A percentile compares a stretch with the other conserved stretches of the same genome.
These are phyloP conservation scores for Cenococcum geophilum DNA, from an alignment of 495 filamentous ascomycete genomes.

Conservation along the genomic window DNA sequence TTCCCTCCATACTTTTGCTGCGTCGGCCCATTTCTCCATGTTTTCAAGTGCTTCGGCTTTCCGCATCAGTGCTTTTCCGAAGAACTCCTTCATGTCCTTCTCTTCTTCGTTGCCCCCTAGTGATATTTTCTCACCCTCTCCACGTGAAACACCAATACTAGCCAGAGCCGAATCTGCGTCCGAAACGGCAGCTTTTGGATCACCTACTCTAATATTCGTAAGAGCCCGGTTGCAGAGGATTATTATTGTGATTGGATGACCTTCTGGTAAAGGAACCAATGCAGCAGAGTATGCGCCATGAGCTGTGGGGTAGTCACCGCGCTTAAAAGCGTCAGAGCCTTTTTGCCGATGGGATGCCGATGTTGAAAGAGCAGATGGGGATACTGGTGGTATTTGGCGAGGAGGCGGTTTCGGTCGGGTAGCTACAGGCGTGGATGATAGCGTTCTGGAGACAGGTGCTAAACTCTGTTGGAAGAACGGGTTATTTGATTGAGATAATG, in stretches of 20 bases:
- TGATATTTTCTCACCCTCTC: constrained; percentile 71
- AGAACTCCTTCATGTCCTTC: constrained; percentile 89
- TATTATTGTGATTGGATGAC: constrained; percentile 80
- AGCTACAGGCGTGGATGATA: constrained; percentile 18
- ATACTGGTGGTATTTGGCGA: constrained; percentile 62
- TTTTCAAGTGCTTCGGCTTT: constrained; percentile 96
- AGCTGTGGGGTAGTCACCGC: constrained; percentile 82
- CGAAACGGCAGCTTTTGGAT: constrained; percentile 72
- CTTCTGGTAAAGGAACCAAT: constrained; percentile 62
- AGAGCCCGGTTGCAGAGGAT: constrained; percentile 88
- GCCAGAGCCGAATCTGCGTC: constrained; percentile 77
- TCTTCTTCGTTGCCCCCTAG: constrained; percentile 55
- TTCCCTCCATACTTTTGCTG: constrained; percentile 67
- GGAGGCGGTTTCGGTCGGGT: constrained; percentile 46
- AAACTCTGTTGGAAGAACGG: constrained; percentile 22
- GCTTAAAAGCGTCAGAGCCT: constrained; percentile 84
- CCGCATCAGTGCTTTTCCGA: constrained; percentile 82
- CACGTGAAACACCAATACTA: constrained; percentile 71
- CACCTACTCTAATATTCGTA: constrained; percentile 80
- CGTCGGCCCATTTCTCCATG: constrained; percentile 88
- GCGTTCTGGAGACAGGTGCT: constrained; percentile 18
- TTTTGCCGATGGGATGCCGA: constrained; percentile 70
- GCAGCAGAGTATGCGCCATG: constrained; percentile 75
- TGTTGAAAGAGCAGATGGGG: constrained; percentile 58
- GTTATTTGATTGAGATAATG: constrained; percentile 24